Evolutionary conservation across 306 rosid genomes (phyloP).

Genomic region (Adenanthera pavonina): DNA sequence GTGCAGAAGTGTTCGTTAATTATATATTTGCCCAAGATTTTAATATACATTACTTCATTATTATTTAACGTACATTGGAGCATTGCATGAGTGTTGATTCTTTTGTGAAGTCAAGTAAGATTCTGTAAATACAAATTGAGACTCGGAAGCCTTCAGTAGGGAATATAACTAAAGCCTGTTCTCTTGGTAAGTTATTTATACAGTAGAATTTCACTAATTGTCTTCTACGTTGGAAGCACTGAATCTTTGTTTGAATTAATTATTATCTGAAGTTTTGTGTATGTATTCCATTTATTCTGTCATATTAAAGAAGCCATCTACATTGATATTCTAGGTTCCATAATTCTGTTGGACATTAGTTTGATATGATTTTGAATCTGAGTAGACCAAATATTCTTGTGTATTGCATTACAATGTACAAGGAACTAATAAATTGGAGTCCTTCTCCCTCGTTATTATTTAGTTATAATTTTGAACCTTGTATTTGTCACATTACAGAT

Average conservation of each 20-base stretch:
- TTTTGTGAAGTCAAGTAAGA: conserved; percentile 68
- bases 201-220: conserved; percentile 9
- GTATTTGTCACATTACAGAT: background rate
- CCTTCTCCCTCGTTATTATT: background rate
- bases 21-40: conserved; percentile 57
- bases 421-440: background rate
- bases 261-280: conserved; percentile 15
- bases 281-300: conserved; percentile 12
- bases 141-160: conserved; percentile 72
- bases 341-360: background rate
- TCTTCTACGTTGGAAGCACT: conserved; percentile 21
- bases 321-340: background rate
- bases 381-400: background rate
- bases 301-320: background rate
- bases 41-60: conserved; percentile 50
- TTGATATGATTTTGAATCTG: background rate
- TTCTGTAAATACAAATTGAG: conserved; percentile 64
- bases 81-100: conserved; percentile 66
- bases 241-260: conserved; percentile 6
- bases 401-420: background rate
- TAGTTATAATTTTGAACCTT: conserved; percentile 1
- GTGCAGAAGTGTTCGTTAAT: conserved; percentile 51
- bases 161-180: conserved; percentile 62
- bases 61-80: conserved; percentile 56
- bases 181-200: conserved; percentile 73